These are phyloP conservation scores for Micractinium sp. DNA, from an alignment of 139 green algal genomes.

Conservation along the genomic window DNA sequence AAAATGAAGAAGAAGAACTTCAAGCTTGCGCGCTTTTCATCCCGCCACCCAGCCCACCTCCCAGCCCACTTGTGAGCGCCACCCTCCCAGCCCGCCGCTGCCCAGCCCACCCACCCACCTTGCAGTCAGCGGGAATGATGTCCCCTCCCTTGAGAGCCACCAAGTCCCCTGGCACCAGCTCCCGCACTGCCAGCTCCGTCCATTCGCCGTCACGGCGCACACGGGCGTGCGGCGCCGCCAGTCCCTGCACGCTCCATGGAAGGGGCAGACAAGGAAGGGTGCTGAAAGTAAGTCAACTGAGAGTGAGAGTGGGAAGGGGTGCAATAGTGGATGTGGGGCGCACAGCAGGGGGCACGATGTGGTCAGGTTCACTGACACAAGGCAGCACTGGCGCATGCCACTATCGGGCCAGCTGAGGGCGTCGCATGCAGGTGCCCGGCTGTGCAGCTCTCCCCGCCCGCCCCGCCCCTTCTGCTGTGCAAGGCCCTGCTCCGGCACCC, in stretches of 20 bases:
- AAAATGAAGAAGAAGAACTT: no score
- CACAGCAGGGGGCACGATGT: no score
- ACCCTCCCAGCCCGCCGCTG: not conserved
- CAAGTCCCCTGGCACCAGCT: conserved; percentile 77
- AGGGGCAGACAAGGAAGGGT: not conserved
- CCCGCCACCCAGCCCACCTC: no score
- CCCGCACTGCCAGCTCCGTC: conserved; percentile 50
- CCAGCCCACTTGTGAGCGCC: no score
- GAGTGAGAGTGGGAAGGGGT: not conserved
- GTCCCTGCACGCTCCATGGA: conserved; percentile 22
- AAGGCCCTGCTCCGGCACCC: not conserved
- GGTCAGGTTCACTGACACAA: no score
- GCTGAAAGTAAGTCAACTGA: no score
- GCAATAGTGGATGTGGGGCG: no score
- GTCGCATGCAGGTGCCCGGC: not conserved
- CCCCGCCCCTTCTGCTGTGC: not conserved
- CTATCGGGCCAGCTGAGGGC: no score
- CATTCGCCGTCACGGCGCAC: conserved; percentile 53
- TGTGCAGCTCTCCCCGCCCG: no score
- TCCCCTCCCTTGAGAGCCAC: conserved; percentile 77
- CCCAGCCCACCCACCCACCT: conserved; percentile 31
- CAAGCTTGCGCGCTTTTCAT: not conserved
- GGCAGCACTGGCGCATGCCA: no score
- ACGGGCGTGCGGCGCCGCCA: conserved; percentile 40
- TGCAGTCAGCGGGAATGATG: conserved; percentile 78